A percentile compares a stretch with the other conserved stretches of the same genome.
phyloP scores from a whole-genome alignment of 257 asterid species.

The Rehmannia glutinosa region DNA sequence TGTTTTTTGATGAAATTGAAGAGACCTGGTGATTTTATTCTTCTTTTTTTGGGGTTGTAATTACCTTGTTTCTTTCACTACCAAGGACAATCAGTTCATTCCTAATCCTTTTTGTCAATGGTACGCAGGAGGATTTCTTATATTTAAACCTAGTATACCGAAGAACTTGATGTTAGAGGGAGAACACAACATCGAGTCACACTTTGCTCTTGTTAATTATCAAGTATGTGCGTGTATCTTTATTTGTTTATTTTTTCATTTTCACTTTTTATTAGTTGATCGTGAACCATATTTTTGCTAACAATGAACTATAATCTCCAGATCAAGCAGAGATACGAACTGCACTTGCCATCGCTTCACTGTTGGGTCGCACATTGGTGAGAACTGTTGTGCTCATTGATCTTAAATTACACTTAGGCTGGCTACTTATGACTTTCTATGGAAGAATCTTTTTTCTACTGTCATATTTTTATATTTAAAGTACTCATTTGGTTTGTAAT shows the following conservation, averaged over 20 bases:
- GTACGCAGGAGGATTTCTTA: constrained; percentile 80
- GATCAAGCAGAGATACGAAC: constrained; percentile 95
- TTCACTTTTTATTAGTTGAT: constrained; percentile 1
- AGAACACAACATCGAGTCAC: constrained; percentile 76
- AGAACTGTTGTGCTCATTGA: constrained; percentile 28
- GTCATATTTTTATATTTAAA: not conserved
- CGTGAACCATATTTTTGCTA: constrained; percentile 16
- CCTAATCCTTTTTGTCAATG: constrained; percentile 18
- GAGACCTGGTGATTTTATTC: too few relatives aligned
- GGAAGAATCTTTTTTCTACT: not conserved
- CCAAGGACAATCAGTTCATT: not conserved
- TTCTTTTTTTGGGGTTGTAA: too few relatives aligned
- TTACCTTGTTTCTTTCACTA: constrained; percentile 11
- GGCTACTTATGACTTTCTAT: not conserved
- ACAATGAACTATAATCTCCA: constrained; percentile 31
- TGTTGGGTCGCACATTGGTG: constrained; percentile 92
- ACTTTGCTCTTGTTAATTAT: constrained; percentile 87
- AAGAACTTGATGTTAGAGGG: constrained; percentile 90
- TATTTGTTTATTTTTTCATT: not conserved
- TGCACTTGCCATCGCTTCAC: constrained; percentile 89
- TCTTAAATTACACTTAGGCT: constrained; percentile 4
- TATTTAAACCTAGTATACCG: constrained; percentile 86
- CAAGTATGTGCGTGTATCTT: constrained; percentile 55
- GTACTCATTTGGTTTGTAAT: not conserved
- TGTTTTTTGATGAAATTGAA: too few relatives aligned